These are phyloP conservation scores for Beauveria pseudobassiana DNA, from an alignment of 2,329 filamentous ascomycete species.

Conservation along the genomic window DNA sequence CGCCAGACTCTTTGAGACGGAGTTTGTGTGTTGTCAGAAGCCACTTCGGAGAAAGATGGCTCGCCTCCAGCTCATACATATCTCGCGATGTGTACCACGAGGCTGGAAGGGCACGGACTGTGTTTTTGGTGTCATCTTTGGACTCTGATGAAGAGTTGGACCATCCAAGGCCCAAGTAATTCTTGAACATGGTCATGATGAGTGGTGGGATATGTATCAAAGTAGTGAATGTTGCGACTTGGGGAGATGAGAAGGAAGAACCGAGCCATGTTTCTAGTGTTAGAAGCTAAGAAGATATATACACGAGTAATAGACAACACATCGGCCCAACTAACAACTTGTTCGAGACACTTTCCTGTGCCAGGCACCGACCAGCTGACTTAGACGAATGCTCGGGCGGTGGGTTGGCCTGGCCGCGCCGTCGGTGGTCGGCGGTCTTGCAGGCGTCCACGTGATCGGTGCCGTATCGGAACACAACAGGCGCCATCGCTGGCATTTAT, in stretches of 20 bases:
- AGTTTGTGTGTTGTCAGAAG: conserved; percentile 40
- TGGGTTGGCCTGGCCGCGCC: conserved; percentile 5
- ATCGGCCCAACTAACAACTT: too few relatives aligned
- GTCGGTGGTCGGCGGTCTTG: conserved; percentile 6
- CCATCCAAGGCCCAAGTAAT: conserved; percentile 6
- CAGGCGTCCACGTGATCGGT: conserved; percentile 11
- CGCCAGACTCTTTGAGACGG: conserved; percentile 39
- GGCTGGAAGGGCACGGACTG: conserved; percentile 29
- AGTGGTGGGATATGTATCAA: neutral
- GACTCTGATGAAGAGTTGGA: conserved; percentile 9
- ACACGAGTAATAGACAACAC: neutral
- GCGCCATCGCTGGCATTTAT: neutral
- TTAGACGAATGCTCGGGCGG: conserved; percentile 7
- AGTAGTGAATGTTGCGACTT: neutral
- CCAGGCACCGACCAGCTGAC: conserved; percentile 8
- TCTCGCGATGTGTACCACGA: conserved; percentile 38
- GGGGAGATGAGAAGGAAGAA: neutral
- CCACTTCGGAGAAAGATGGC: conserved; percentile 45
- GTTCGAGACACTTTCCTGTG: neutral
- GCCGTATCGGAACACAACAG: neutral
- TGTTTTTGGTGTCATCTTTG: conserved; percentile 7
- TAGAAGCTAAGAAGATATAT: neutral
- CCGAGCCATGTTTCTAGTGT: neutral
- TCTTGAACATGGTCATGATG: conserved; percentile 8
- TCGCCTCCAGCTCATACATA: conserved; percentile 44